phyloP scores from a whole-genome alignment of 345 rosid genomes.

The Luvunga scandens region DNA sequence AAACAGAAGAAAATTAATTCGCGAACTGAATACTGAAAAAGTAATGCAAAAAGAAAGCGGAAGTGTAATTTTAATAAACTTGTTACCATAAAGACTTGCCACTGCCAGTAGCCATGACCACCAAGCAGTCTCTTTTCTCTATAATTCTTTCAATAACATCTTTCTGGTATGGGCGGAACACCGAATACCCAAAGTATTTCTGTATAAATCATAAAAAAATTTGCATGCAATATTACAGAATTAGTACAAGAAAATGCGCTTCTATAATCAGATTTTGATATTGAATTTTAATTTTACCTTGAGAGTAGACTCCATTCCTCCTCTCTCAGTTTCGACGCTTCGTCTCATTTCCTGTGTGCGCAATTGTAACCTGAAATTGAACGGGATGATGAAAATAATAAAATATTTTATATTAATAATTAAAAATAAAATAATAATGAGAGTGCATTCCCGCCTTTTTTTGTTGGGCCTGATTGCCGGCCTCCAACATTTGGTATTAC shows the following conservation, averaged over 20 bases:
- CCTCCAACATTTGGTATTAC: too few species aligned
- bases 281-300: not conserved
- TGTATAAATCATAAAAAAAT: not conserved
- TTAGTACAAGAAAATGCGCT: not conserved
- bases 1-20: not conserved
- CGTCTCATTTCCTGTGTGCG: not conserved
- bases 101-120: conserved; percentile 54
- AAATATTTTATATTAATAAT: too few species aligned
- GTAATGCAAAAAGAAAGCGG: not conserved
- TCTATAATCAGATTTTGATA: not conserved
- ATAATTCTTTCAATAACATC: conserved; percentile 37
- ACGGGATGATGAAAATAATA: too few species aligned
- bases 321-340: not conserved
- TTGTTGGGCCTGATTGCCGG: too few species aligned
- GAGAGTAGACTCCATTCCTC: conserved; percentile 7
- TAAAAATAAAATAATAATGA: too few species aligned
- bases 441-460: too few species aligned
- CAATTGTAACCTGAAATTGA: not conserved
- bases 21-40: not conserved
- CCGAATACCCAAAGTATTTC: conserved; percentile 41
- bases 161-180: conserved; percentile 41
- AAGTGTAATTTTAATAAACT: not conserved
- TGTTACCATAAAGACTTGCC: conserved; percentile 50
- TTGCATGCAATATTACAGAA: not conserved
- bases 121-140: conserved; percentile 36